Percentiles rank a stretch among this genome's conserved stretches.
These are phyloP conservation scores for Dillenia suffruticosa DNA, from an alignment of 164 flowering plant genomes.

Conservation along the genomic window DNA sequence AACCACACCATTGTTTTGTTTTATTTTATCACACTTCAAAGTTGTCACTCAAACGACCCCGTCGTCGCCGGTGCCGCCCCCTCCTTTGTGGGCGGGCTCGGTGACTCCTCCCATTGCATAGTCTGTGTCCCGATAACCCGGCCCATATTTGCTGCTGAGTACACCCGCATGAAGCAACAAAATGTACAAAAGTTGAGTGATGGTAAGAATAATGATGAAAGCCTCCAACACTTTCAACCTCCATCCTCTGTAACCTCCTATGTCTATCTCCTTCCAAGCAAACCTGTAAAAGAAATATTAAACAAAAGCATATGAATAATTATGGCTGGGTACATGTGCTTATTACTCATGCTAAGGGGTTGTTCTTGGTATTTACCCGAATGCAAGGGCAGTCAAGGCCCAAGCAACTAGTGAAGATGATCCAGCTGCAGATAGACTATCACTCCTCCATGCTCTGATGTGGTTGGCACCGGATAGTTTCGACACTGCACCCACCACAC, in stretches of 20 bases:
- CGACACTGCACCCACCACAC: conserved; percentile 61
- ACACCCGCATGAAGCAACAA: conserved; percentile 69
- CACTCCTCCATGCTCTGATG: conserved; percentile 76
- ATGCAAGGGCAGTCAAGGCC: conserved; percentile 82
- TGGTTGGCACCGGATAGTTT: conserved; percentile 73
- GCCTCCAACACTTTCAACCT: conserved; percentile 74
- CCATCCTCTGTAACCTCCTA: conserved; percentile 90
- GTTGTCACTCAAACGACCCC: neutral
- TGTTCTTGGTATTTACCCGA: conserved; percentile 44
- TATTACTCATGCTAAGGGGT: neutral
- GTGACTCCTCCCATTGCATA: conserved; percentile 32
- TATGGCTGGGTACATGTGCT: neutral
- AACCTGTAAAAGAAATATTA: conserved; percentile 28
- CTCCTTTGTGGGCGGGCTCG: conserved; percentile 26
- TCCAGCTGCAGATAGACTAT: conserved; percentile 76
- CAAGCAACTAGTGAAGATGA: conserved; percentile 65
- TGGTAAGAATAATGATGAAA: conserved; percentile 51
- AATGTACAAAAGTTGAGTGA: conserved; percentile 66
- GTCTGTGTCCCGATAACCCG: conserved; percentile 60
- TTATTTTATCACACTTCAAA: too few relatives aligned
- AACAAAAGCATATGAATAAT: neutral
- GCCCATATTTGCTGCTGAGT: conserved; percentile 66
- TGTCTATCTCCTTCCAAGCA: conserved; percentile 76
- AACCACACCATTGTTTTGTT: too few relatives aligned
- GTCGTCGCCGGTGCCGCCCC: conserved; percentile 4